Evolutionary conservation across 306 rosid genomes (phyloP), one percentile per base, ranked within the genome.

Genomic region (Hippophae gyantsensis): DNA sequence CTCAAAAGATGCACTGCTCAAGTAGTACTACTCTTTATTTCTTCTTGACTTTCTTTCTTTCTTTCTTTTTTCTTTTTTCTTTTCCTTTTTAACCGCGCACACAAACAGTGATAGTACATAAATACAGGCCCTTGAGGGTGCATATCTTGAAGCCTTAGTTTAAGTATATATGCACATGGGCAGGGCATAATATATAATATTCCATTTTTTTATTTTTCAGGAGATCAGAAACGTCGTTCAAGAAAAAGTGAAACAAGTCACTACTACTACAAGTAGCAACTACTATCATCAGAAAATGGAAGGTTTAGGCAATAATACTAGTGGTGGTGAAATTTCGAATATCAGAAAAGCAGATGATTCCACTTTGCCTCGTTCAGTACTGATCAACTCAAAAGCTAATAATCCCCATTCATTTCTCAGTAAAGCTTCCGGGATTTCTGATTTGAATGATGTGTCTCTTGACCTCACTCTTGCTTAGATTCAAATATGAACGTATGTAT

Each of bases 401-500:
- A 14, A 42, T 27, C 60, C 69, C 2, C 70, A n/a, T 63, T 56
- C 73, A 46, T 42, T 68, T 64, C 69, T 25, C 54, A 59, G 47
- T 57, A 25, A 57, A 43, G 62, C 70, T 10, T 56, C 44, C 27
- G 52, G 13, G 6, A 57, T 62, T 66, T 57, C 75, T 50, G 63
- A 57, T 48, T 63, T 38, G 3, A 69, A 77, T 77, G 78, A 77
- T 67, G 76, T 81, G 62, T 81, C 88, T 60, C 84, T 81, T 66
- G 79, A 83, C 61, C 90, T 86, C 51, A 81, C 79, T 54, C 95
- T 81, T 43, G 43, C 67, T 70, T 72, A 48, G 44, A 63, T 2
- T 32, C 5, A 64, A 56, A 10, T 48, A 13, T 48, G 38, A 2
- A 4, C 38, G 5, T 32, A 32, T 32, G 5, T 32, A 32, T 32